Percentiles rank a stretch among this genome's conserved stretches.
phyloP scores from a whole-genome alignment of 345 rosid species.

The Hibiscus tridactylites region DNA sequence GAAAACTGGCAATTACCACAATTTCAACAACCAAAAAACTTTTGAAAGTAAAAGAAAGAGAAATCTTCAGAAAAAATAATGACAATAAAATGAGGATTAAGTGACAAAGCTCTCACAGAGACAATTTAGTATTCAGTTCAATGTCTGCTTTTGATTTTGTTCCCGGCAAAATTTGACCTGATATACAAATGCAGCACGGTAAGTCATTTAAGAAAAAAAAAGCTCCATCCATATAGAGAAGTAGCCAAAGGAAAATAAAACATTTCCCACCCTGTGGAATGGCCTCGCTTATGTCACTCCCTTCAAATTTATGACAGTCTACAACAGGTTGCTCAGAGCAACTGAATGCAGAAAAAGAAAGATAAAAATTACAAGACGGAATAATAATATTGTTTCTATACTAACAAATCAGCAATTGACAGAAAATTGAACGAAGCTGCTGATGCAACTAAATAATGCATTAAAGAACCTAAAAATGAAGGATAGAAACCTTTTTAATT shows the following conservation, averaged over 20 bases:
- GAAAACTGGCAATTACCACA: conserved; percentile 8
- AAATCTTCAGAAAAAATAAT: conserved; percentile 1
- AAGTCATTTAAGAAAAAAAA: background rate
- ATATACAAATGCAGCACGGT: background rate
- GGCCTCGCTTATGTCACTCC: conserved; percentile 19
- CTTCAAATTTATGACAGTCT: conserved; percentile 20
- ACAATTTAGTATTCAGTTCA: conserved; percentile 14
- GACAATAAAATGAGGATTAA: background rate
- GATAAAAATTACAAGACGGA: background rate
- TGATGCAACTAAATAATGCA: background rate
- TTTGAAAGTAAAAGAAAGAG: background rate
- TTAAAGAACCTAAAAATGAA: background rate
- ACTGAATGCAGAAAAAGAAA: conserved; percentile 16
- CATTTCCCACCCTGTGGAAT: conserved; percentile 20
- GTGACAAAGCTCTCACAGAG: conserved; percentile 18
- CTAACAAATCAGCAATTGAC: background rate
- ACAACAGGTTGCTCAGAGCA: conserved; percentile 18
- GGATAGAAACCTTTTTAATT: conserved; percentile 16
- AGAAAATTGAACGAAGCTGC: background rate
- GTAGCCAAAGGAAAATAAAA: background rate
- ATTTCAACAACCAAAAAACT: conserved; percentile 14
- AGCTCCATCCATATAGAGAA: background rate
- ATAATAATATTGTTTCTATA: background rate
- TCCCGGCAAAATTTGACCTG: conserved; percentile 15
- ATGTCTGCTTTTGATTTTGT: conserved; percentile 16